Evolutionary conservation across 345 rosid species (phyloP).

Genomic region (Eucalyptus melliodora): DNA sequence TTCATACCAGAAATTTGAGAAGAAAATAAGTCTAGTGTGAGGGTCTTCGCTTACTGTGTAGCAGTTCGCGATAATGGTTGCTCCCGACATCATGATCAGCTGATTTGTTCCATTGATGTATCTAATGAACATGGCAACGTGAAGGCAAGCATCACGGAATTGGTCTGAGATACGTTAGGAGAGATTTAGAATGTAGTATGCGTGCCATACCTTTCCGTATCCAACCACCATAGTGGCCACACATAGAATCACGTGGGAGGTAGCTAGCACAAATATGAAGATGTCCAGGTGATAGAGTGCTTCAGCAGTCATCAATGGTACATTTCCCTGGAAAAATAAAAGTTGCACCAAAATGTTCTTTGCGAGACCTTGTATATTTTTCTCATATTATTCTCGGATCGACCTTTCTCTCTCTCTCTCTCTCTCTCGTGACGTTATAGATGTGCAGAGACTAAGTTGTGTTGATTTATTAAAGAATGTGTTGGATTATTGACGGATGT

Average conservation of each 20-base stretch:
- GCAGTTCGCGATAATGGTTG: neutral
- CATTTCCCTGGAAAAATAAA: slow-evolving; percentile 35
- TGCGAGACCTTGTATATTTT: neutral
- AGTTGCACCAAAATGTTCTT: neutral
- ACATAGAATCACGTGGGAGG: slow-evolving; percentile 53
- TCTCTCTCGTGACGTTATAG: neutral
- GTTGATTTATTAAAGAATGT: no score
- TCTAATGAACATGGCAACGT: neutral
- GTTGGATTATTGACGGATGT: no score
- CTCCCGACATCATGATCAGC: neutral
- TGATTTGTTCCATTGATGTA: neutral
- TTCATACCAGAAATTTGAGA: neutral
- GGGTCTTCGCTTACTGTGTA: neutral
- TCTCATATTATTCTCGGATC: neutral
- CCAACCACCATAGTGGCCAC: slow-evolving; percentile 67
- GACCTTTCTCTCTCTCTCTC: neutral
- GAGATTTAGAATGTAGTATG: neutral
- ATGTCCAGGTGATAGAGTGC: slow-evolving; percentile 79
- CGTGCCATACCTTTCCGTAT: neutral
- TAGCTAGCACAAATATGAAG: slow-evolving; percentile 72
- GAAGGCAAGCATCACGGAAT: neutral
- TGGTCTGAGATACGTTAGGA: neutral
- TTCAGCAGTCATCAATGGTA: slow-evolving; percentile 40
- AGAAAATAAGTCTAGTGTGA: neutral
- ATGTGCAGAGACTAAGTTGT: no score